A percentile compares a stretch with the other conserved stretches of the same genome.
Conservation (phyloP, 2,329 filamentous ascomycete species). For the Fusarium sp. region DNA sequence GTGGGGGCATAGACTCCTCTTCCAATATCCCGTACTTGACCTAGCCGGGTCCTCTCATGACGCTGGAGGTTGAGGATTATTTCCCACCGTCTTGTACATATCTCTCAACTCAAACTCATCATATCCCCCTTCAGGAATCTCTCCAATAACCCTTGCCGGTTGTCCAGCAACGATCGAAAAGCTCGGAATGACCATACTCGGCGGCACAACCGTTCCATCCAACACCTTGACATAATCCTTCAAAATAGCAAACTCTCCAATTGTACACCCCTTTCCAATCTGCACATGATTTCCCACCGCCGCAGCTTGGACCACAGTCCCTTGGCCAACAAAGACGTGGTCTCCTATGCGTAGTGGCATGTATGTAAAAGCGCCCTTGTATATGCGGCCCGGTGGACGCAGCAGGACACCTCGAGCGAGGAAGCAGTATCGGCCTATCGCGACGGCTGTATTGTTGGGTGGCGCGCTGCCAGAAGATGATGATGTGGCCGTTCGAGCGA, state of each 20-base stretch:
- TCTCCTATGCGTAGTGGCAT: constrained; percentile 94
- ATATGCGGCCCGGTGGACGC: constrained; percentile 84
- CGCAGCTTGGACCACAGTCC: constrained; percentile 83
- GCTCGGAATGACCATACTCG: constrained; percentile 91
- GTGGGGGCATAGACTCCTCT: background rate
- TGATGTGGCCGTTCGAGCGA: constrained; percentile 70
- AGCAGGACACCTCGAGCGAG: constrained; percentile 83
- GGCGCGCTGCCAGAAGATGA: constrained; percentile 57
- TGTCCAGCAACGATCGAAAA: constrained; percentile 90
- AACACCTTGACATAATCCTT: constrained; percentile 94
- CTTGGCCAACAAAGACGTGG: constrained; percentile 88
- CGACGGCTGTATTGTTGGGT: constrained; percentile 76
- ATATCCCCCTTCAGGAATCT: constrained; percentile 78
- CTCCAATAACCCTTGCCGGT: constrained; percentile 83
- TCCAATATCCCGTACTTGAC: background rate
- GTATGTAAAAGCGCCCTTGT: constrained; percentile 82
- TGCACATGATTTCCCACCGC: constrained; percentile 87
- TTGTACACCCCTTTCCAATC: constrained; percentile 80
- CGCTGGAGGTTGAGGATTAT: constrained; percentile 59
- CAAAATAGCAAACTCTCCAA: constrained; percentile 90
- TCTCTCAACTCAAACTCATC: constrained; percentile 74
- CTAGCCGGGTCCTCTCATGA: constrained; percentile 33
- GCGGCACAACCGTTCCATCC: constrained; percentile 84
- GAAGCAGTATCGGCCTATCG: constrained; percentile 92
- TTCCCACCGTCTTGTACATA: constrained; percentile 73